Evolutionary conservation across 2,329 filamentous ascomycete species (phyloP).

Genomic region (Colletotrichum destructivum): DNA sequence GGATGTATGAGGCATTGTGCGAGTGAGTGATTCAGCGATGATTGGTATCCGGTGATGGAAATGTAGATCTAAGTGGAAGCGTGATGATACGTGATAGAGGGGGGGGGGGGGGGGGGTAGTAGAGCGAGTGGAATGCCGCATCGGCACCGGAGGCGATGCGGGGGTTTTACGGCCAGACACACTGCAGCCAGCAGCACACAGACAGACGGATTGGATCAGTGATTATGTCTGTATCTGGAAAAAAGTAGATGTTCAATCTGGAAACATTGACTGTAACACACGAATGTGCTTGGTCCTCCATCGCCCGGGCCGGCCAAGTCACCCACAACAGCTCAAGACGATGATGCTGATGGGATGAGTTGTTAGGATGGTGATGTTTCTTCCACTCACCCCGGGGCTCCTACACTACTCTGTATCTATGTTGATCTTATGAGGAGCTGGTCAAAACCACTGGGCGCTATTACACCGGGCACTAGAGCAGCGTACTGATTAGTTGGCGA

Average conservation of each 20-base stretch:
- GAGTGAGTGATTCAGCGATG: background rate
- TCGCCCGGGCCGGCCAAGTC: background rate
- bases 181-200: background rate
- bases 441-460: no score
- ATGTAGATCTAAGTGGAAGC: background rate
- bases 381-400: background rate
- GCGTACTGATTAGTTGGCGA: no score
- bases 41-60: no score
- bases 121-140: constrained; percentile 2
- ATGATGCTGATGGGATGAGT: no score
- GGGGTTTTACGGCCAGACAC: background rate
- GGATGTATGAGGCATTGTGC: background rate
- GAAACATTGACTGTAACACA: background rate
- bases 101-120: no score
- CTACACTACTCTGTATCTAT: no score
- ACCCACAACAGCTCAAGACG: no score
- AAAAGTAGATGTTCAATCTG: background rate
- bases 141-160: constrained; percentile 7
- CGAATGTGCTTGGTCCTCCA: background rate
- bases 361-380: background rate
- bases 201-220: background rate
- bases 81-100: background rate
- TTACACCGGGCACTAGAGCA: no score
- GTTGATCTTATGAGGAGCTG: no score
- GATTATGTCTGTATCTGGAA: no score